Conservation (phyloP, 2,329 filamentous ascomycete genomes). For the Fusarium chuoi region DNA sequence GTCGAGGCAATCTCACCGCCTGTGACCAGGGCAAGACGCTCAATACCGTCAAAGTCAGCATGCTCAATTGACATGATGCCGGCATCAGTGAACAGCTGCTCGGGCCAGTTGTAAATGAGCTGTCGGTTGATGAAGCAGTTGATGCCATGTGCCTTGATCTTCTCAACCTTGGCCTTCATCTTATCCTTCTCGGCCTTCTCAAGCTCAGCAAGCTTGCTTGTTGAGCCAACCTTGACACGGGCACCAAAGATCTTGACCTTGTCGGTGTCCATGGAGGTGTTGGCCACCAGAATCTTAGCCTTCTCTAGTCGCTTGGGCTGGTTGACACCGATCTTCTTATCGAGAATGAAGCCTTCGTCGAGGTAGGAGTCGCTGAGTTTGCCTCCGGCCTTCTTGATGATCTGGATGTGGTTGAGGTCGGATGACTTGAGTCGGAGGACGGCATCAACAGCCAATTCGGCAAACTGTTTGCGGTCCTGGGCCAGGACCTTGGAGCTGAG, state of each 20-base stretch:
- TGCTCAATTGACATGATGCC: constrained; percentile 99
- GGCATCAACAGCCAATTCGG: constrained; percentile 88
- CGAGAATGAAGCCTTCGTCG: constrained; percentile 97
- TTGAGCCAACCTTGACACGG: constrained; percentile 94
- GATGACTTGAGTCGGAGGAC: constrained; percentile 90
- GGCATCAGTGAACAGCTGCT: constrained; percentile 97
- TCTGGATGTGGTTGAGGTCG: constrained; percentile 97
- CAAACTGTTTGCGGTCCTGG: constrained; percentile 93
- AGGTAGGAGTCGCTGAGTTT: constrained; percentile 98
- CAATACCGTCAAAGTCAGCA: constrained; percentile 98
- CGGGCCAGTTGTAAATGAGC: constrained; percentile 99
- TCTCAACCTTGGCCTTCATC: constrained; percentile 99
- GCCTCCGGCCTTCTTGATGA: constrained; percentile 99
- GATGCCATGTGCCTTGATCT: constrained; percentile 98
- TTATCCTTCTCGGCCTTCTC: constrained; percentile 99
- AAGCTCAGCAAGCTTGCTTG: constrained; percentile 95
- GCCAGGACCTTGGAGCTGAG: constrained; percentile 96
- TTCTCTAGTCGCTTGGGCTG: constrained; percentile 98
- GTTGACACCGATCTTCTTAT: constrained; percentile 99
- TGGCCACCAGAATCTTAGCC: constrained; percentile 96
- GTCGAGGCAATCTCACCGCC: constrained; percentile 97
- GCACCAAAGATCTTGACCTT: constrained; percentile 99
- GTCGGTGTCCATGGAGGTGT: constrained; percentile 99
- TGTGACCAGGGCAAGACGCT: constrained; percentile 92
- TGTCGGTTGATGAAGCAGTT: constrained; percentile 99